Conservation (phyloP, 257 asterid genomes). For the Paraleonurus japonicus region DNA sequence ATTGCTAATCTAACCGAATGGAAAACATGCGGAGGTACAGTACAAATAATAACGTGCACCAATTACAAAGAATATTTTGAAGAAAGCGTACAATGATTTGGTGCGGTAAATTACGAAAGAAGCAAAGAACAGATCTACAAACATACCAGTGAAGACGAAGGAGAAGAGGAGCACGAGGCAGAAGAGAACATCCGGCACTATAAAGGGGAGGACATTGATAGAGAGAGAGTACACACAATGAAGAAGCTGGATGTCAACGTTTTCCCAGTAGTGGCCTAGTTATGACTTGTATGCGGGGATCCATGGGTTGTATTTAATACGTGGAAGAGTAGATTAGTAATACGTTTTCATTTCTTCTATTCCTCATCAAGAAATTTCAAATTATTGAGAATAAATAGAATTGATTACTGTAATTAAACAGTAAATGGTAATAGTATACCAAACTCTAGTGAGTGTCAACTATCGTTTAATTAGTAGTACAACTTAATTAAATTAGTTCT, state of each 20-base stretch:
- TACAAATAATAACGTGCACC: constrained; percentile 5
- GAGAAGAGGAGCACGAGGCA: background rate
- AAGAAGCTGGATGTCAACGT: constrained; percentile 27
- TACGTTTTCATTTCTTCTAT: background rate
- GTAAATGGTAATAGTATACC: background rate
- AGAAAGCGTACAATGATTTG: background rate
- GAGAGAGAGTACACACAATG: background rate
- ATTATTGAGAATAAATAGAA: background rate
- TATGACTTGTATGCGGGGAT: constrained; percentile 18
- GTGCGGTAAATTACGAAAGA: background rate
- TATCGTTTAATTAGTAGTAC: background rate
- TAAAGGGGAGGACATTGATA: background rate
- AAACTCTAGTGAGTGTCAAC: background rate
- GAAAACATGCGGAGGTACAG: constrained; percentile 11
- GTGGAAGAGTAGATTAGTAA: too few relatives aligned
- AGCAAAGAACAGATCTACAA: constrained; percentile 37
- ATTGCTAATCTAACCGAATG: background rate
- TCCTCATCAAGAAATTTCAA: background rate
- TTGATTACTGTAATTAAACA: background rate
- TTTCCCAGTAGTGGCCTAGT: constrained; percentile 12
- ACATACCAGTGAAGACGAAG: constrained; percentile 32
- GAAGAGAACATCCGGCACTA: constrained; percentile 12
- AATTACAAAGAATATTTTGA: background rate
- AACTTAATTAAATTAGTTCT: background rate
- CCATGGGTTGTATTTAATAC: constrained; percentile 1